Conservation (phyloP, 108 stramenopile genomes). For the Skeletonema menzelii region DNA sequence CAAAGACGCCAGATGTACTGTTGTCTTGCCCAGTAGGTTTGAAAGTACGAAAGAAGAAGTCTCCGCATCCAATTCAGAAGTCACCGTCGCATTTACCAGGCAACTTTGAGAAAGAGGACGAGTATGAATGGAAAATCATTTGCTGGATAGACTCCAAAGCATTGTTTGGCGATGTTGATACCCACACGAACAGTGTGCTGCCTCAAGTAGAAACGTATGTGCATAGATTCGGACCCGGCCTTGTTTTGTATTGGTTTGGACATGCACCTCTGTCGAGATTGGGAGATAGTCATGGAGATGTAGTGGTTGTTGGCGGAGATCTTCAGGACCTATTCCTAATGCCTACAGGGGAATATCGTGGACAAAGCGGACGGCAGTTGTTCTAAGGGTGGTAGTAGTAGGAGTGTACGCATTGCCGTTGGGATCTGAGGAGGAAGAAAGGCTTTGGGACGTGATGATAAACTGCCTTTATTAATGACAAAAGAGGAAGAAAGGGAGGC, state of each 20-base stretch:
- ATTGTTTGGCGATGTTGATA: conserved; percentile 75
- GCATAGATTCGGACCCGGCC: conserved; percentile 82
- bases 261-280: conserved; percentile 77
- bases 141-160: conserved; percentile 90
- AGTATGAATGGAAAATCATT: conserved; percentile 74
- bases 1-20: conserved; percentile 79
- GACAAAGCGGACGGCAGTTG: conserved; percentile 8
- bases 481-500: too few relatives aligned
- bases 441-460: too few relatives aligned
- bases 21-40: conserved; percentile 58
- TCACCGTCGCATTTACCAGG: conserved; percentile 2
- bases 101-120: conserved; percentile 20
- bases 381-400: too few relatives aligned
- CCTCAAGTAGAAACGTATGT: conserved; percentile 84
- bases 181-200: conserved; percentile 70
- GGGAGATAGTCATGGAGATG: conserved; percentile 64
- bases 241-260: conserved; percentile 87
- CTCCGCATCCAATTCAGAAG: not conserved
- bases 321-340: conserved; percentile 65
- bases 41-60: conserved; percentile 25
- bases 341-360: conserved; percentile 67
- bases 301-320: conserved; percentile 61
- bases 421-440: too few relatives aligned
- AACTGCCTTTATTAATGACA: too few relatives aligned
- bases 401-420: too few relatives aligned